Percentiles rank a stretch among this genome's conserved stretches.
Conservation (phyloP, 2,329 filamentous ascomycete genomes). For the Cladosporium phlei region DNA sequence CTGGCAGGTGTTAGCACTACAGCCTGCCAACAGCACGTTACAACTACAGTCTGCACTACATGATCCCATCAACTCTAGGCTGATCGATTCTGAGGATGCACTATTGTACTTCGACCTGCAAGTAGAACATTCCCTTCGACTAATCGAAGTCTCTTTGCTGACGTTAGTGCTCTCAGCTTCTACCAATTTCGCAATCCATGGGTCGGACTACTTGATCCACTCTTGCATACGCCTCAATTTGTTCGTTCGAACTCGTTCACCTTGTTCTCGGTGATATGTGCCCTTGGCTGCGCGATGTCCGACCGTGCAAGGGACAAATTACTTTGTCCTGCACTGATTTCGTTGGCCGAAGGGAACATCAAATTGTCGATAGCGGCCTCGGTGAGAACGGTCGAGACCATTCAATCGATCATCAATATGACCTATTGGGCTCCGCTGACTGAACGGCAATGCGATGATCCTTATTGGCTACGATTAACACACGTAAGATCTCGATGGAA, state of each 20-base stretch:
- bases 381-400: slow-evolving; percentile 8
- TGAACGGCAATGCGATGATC: slow-evolving; percentile 9
- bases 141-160: background rate
- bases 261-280: slow-evolving; percentile 8
- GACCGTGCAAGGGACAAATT: slow-evolving; percentile 10
- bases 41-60: slow-evolving; percentile 7
- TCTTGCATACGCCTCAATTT: slow-evolving; percentile 5
- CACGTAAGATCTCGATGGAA: background rate
- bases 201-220: slow-evolving; percentile 5
- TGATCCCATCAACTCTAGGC: slow-evolving; percentile 8
- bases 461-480: slow-evolving; percentile 10
- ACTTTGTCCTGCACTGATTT: slow-evolving; percentile 4
- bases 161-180: background rate
- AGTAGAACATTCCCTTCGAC: background rate
- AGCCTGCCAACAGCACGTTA: slow-evolving; percentile 7
- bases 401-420: slow-evolving; percentile 11
- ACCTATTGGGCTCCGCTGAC: slow-evolving; percentile 11
- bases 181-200: slow-evolving; percentile 5
- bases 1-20: slow-evolving; percentile 7
- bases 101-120: slow-evolving; percentile 8
- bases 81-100: slow-evolving; percentile 7
- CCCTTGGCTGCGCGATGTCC: slow-evolving; percentile 10
- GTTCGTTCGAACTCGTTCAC: slow-evolving; percentile 8
- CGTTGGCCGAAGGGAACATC: slow-evolving; percentile 5
- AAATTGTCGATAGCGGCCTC: slow-evolving; percentile 11